A percentile compares a stretch with the other conserved stretches of the same genome.
phyloP scores from a whole-genome alignment of 2,329 filamentous ascomycete species.

The Alternaria gaisen region DNA sequence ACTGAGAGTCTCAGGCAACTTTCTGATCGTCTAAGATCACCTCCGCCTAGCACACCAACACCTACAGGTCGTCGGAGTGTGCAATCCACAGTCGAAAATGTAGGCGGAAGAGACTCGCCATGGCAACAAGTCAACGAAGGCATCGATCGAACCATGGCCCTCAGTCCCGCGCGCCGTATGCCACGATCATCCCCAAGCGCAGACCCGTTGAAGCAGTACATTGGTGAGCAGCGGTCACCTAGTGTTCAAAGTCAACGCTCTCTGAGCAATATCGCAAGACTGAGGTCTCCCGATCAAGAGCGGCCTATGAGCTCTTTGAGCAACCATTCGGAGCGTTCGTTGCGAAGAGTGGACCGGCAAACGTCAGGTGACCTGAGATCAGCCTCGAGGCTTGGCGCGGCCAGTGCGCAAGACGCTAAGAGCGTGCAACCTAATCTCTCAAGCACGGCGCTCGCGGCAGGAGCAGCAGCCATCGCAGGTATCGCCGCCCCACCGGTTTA shows the following conservation, averaged over 20 bases:
- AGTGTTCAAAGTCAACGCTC: slow-evolving; percentile 58
- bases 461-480: slow-evolving; percentile 52
- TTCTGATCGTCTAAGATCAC: slow-evolving; percentile 46
- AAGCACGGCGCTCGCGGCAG: slow-evolving; percentile 45
- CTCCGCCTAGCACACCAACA: slow-evolving; percentile 43
- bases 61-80: slow-evolving; percentile 34
- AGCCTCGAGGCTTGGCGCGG: slow-evolving; percentile 68
- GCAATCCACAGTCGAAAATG: slow-evolving; percentile 40
- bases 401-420: slow-evolving; percentile 50
- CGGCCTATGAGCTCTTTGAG: slow-evolving; percentile 71
- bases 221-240: slow-evolving; percentile 47
- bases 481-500: slow-evolving; percentile 65
- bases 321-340: slow-evolving; percentile 70
- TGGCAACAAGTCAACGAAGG: slow-evolving; percentile 58
- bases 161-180: slow-evolving; percentile 47
- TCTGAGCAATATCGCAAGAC: slow-evolving; percentile 50
- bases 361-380: slow-evolving; percentile 80
- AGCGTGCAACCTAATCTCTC: slow-evolving; percentile 42
- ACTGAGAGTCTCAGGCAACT: slow-evolving; percentile 43
- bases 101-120: slow-evolving; percentile 34
- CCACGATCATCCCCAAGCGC: slow-evolving; percentile 47
- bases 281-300: slow-evolving; percentile 55
- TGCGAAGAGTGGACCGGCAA: slow-evolving; percentile 73
- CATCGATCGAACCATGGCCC: slow-evolving; percentile 53
- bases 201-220: slow-evolving; percentile 47